A percentile compares a stretch with the other conserved stretches of the same genome.
phyloP scores from a whole-genome alignment of 192 early-diverging fungal genomes.

The Spizellomyces punctatus region DNA sequence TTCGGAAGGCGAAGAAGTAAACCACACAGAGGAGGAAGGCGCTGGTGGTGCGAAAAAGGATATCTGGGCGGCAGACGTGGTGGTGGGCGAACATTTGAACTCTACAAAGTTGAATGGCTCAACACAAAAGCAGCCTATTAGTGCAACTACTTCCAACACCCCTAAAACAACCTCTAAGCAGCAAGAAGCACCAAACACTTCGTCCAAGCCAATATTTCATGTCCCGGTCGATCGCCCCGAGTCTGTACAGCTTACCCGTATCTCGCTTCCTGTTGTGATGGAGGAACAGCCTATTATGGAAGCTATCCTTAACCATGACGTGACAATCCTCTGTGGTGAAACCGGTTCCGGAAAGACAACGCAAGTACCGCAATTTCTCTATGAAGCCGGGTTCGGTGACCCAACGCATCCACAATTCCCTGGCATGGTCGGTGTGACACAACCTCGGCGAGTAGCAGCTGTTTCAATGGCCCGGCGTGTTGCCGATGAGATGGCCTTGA shows the following conservation, averaged over 20 bases:
- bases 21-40: background rate
- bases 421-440: conserved; percentile 96
- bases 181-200: background rate
- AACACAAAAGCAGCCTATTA: no score
- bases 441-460: conserved; percentile 97
- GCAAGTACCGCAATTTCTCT: conserved; percentile 96
- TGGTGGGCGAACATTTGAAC: conserved; percentile 39
- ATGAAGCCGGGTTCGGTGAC: conserved; percentile 97
- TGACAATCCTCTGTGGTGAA: conserved; percentile 95
- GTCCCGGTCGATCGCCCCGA: conserved; percentile 76
- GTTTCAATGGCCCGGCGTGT: conserved; percentile 96
- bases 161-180: no score
- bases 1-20: conserved; percentile 4
- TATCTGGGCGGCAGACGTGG: conserved; percentile 45
- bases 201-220: conserved; percentile 31
- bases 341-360: conserved; percentile 95
- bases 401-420: conserved; percentile 65
- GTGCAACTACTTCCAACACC: no score
- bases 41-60: conserved; percentile 1
- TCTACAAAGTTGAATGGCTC: background rate
- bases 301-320: conserved; percentile 80
- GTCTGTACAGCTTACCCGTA: conserved; percentile 73
- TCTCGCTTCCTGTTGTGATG: conserved; percentile 83
- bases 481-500: conserved; percentile 81
- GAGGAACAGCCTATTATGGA: conserved; percentile 99